phyloP scores from a whole-genome alignment of 768 basidiomycete species.

The Megacollybia marginata region DNA sequence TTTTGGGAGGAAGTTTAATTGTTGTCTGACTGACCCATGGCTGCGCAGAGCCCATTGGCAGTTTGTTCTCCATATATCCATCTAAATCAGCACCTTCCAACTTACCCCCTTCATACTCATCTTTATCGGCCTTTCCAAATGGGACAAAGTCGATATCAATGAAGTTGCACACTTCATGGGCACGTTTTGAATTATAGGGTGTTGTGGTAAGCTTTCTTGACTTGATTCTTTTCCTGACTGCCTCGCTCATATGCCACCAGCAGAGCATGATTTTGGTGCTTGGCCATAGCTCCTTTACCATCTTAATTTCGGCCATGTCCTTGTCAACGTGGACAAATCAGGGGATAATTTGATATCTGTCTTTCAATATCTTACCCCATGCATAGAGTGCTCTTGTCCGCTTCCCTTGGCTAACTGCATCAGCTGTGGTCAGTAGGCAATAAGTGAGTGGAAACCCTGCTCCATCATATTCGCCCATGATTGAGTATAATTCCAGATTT shows the following conservation, averaged over 20 bases:
- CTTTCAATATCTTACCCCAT: conserved; percentile 3
- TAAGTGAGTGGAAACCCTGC: conserved; percentile 3
- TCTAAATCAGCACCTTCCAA: neutral
- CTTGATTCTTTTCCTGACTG: conserved; percentile 8
- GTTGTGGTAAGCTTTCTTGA: conserved; percentile 16
- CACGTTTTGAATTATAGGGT: conserved; percentile 13
- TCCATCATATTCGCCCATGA: conserved; percentile 4
- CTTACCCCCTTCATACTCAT: conserved; percentile 16
- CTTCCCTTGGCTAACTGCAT: neutral
- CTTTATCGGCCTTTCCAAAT: conserved; percentile 7
- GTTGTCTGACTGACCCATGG: neutral
- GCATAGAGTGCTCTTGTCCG: conserved; percentile 5
- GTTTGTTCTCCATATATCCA: neutral
- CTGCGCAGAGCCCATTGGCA: neutral
- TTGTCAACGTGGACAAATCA: conserved; percentile 6
- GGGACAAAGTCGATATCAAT: conserved; percentile 13
- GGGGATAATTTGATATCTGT: neutral
- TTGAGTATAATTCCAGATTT: conserved; percentile 5
- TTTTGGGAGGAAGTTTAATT: neutral
- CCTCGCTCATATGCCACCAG: conserved; percentile 16
- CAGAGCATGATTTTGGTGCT: conserved; percentile 13
- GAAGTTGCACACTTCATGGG: conserved; percentile 12
- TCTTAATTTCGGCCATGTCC: conserved; percentile 2
- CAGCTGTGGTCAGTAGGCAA: conserved; percentile 1
- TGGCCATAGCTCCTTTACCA: neutral